Base-by-base conservation (phyloP, 768 basidiomycete genomes). In the Rossbeevera mucosa region DNA sequence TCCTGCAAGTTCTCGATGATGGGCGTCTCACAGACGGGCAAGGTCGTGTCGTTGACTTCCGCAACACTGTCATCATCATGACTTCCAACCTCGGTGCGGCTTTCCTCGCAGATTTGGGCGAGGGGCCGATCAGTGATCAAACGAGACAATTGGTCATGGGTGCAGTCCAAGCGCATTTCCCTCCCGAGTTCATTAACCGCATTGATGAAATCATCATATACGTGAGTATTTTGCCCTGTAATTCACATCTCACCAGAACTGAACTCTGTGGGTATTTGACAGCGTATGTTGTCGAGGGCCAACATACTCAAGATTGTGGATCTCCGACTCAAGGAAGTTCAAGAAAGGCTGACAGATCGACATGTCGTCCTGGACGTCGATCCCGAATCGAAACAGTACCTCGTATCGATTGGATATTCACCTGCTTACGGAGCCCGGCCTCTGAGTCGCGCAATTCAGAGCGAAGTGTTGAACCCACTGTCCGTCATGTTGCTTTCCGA, bases 1-100 rank as follows among this genome's bases (percentile, higher is more conserved):
- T 87, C 64, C 72, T 87, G 1, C 92, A 94, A 68, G 90, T 94
- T 24, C 80, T 96, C 42, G 94, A 96, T 59, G 94, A 95, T 57
- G 94, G 94, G 9, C 83, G 89, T 41, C 76, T 95, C 57, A 95
- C 94, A 20, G 93, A 95, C 60, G 88, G 92, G 7, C 92, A 94
- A 70, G 93, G 93, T n/a, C 83, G 88, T 55, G 75, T 91, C 38
- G 82, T 91, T 18, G 86, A 91, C 70, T 93, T 92, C 78, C 78
- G 85, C 52, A 94, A 94, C 66, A 91, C 91, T 1, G 89, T 95
- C 64, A 91, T 95, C 66, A 88, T 94, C 70, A 88, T 95, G 83
- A 95, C 94, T 4, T 92, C 90, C 45, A 97, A 97, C 65, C 77
- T 95, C 18, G 94, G 91, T 41, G 87, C 89, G 5, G 74, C 76